Conservation (phyloP, 1,284 basidiomycete genomes). For the Puccinia hordei region DNA sequence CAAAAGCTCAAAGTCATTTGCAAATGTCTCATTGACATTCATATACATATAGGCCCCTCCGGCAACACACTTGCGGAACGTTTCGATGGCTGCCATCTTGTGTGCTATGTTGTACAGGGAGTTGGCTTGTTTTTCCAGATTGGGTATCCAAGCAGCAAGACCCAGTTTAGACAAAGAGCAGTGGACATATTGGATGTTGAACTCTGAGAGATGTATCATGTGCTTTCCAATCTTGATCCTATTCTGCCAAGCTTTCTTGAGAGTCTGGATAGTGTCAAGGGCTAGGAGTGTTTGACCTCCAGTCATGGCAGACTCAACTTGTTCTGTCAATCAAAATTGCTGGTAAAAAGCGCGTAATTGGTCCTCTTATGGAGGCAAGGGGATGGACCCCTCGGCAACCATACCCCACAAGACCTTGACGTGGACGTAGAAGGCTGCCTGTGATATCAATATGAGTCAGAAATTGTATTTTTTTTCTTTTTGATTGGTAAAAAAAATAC, state of each 20-base stretch:
- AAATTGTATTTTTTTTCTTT: neutral
- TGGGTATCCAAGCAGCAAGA: neutral
- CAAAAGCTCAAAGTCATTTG: too few relatives aligned
- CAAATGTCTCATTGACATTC: too few relatives aligned
- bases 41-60: too few relatives aligned
- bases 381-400: too few relatives aligned
- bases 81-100: too few relatives aligned
- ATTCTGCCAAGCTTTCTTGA: too few relatives aligned
- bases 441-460: neutral
- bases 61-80: too few relatives aligned
- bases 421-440: slow-evolving; percentile 38
- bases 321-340: neutral
- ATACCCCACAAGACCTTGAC: too few relatives aligned
- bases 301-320: neutral
- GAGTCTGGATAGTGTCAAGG: neutral
- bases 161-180: neutral
- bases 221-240: slow-evolving; percentile 5
- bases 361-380: neutral
- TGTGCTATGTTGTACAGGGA: too few relatives aligned
- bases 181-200: neutral
- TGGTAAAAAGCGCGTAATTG: neutral
- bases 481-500: neutral
- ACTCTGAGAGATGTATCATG: neutral
- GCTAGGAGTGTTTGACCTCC: neutral
- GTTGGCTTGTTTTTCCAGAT: neutral